Base-by-base conservation (phyloP, 352 stramenopile species). In the Globisporangium camurandrum region DNA sequence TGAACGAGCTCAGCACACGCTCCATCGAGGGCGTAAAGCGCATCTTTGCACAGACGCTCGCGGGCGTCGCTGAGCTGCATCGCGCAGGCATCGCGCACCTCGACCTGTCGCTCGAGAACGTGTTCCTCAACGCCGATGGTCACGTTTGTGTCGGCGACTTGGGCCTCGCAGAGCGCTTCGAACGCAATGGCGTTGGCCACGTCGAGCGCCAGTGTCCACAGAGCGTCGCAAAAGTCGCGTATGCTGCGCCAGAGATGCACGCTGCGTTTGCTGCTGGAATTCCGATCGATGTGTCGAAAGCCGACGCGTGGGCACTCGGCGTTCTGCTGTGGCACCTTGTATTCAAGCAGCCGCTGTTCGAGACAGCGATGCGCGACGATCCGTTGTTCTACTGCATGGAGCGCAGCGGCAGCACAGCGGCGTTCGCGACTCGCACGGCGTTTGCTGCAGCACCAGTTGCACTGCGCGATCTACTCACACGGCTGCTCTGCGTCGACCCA, bases 91-190 rank as follows among this genome's bases (percentile, higher is more conserved):
- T 97, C 53, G 90, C 76, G 33, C 92, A 98, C 67, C 73, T 95
- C 46, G 93, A 98, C 60, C 51, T 98, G 31, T 98, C 96, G 46
- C 75, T 97, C 9, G 93, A 98, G 61, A 98, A 97, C 61, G 79
- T 96, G 64, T 88, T 98, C 36, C 54, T 98, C 24, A 93, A 88
- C 26, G 82, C 78, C 23, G 73, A 71, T 5, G 86, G 86, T 30
- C 71, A 89, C 33, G 67, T 74, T 17, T 75, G 81, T 23, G 49
- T 98, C 7, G 93, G 92, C 34, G 93, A 98, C 62, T 88, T 98
- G 64, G 93, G 88, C 22, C 72, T 96, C 30, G 90, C 89, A 14
- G 59, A 70, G 46, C 62, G 56, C 40, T 58, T 74, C n/a, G 17
- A 56, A 19, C 45, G 56, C 36, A 43, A 59, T 20, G 54, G 50